Percentiles rank a stretch among this genome's conserved stretches.
These are phyloP conservation scores for Oryza glaberrima DNA, from an alignment of 176 grass and related monocot species.

Conservation along the genomic window DNA sequence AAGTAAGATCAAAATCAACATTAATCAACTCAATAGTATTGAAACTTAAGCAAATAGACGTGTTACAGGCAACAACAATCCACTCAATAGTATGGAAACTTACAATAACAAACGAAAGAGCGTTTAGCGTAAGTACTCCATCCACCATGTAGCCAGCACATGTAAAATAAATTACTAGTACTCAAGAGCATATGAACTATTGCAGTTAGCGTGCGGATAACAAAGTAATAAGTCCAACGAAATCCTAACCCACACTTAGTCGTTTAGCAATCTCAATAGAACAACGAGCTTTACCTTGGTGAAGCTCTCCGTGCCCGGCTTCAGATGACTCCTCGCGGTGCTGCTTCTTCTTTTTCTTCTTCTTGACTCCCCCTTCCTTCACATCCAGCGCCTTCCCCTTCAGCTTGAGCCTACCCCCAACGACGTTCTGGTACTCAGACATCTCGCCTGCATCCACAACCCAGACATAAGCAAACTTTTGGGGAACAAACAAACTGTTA, in stretches of 20 bases:
- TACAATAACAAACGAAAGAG: neutral
- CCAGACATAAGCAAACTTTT: neutral
- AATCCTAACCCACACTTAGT: neutral
- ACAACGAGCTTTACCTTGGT: conserved; percentile 51
- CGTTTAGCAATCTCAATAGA: neutral
- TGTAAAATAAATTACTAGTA: neutral
- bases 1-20: neutral
- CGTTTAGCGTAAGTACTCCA: neutral
- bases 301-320: conserved; percentile 41
- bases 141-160: neutral
- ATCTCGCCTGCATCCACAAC: conserved; percentile 51
- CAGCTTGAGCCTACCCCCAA: conserved; percentile 79
- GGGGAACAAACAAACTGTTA: too few species aligned
- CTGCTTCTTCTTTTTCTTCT: conserved; percentile 82
- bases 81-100: neutral
- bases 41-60: neutral
- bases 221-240: neutral
- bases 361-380: conserved; percentile 78
- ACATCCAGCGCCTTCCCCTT: conserved; percentile 92
- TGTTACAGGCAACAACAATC: neutral
- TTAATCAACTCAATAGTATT: neutral
- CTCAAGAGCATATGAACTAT: neutral
- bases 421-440: conserved; percentile 85
- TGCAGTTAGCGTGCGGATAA: neutral
- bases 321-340: conserved; percentile 53